phyloP scores from a whole-genome alignment of 1,139 yeast species.

The Protomyces inouyei region DNA sequence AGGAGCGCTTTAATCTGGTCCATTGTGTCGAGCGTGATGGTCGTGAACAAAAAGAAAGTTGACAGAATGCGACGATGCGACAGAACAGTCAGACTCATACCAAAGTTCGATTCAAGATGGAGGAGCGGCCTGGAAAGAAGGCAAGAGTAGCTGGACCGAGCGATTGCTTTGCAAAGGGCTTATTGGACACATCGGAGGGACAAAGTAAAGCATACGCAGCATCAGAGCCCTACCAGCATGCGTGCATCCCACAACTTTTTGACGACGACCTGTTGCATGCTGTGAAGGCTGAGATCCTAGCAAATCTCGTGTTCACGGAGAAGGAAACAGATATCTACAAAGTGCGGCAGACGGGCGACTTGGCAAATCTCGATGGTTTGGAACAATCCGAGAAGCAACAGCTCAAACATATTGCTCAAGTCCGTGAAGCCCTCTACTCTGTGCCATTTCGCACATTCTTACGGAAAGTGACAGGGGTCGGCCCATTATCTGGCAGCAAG shows the following conservation, averaged over 20 bases:
- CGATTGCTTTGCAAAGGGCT: constrained; percentile 2
- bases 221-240: constrained; percentile 77
- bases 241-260: constrained; percentile 66
- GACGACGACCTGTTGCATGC: constrained; percentile 69
- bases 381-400: constrained; percentile 68
- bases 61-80: neutral
- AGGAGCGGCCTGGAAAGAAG: constrained; percentile 13
- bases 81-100: neutral
- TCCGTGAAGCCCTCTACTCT: constrained; percentile 83
- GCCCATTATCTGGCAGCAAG: constrained; percentile 79
- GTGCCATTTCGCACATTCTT: constrained; percentile 75
- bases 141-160: neutral
- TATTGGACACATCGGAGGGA: neutral
- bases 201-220: constrained; percentile 12
- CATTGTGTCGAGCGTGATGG: neutral
- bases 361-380: constrained; percentile 85
- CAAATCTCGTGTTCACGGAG: constrained; percentile 80
- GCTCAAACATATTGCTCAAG: constrained; percentile 65
- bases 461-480: constrained; percentile 81
- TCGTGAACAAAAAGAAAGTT: neutral
- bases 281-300: constrained; percentile 78
- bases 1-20: constrained; percentile 11
- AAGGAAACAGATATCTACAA: constrained; percentile 97
- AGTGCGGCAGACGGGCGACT: constrained; percentile 87
- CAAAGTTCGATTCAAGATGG: neutral